Evolutionary conservation across 2,329 filamentous ascomycete genomes (phyloP).

Genomic region (Fusarium haematococcum): DNA sequence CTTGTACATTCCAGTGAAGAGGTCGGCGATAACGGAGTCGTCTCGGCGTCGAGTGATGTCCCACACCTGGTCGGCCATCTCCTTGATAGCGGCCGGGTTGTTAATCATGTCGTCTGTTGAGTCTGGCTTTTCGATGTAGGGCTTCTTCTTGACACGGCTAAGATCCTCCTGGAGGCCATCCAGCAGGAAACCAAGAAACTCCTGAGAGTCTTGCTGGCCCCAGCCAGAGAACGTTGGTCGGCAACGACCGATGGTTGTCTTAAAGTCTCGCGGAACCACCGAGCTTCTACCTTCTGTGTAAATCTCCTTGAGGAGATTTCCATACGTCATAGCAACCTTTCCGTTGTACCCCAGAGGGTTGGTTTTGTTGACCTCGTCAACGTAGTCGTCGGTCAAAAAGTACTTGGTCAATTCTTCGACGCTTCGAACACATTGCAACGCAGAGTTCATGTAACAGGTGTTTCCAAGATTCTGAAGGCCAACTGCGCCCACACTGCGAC

Average conservation of each 20-base stretch:
- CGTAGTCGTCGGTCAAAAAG: constrained; percentile 81
- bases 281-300: constrained; percentile 78
- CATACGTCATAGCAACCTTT: constrained; percentile 87
- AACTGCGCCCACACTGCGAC: constrained; percentile 79
- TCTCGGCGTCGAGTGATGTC: constrained; percentile 92
- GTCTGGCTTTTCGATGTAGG: constrained; percentile 97
- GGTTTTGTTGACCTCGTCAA: constrained; percentile 82
- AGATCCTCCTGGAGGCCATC: constrained; percentile 96
- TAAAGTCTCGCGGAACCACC: constrained; percentile 84
- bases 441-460: constrained; percentile 99
- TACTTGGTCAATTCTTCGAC: constrained; percentile 95
- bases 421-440: constrained; percentile 91
- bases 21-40: constrained; percentile 92
- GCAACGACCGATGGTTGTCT: constrained; percentile 82
- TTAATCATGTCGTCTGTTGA: constrained; percentile 96
- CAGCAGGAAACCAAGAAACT: constrained; percentile 94
- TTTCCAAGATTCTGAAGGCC: constrained; percentile 94
- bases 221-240: constrained; percentile 92
- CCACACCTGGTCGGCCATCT: constrained; percentile 90
- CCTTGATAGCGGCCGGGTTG: constrained; percentile 81
- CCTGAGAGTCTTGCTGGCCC: constrained; percentile 96
- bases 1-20: constrained; percentile 98
- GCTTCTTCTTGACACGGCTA: constrained; percentile 93
- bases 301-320: constrained; percentile 79
- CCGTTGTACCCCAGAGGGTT: constrained; percentile 91